Conservation (phyloP, 352 stramenopile genomes). For the Paralagenidium karlingii region DNA sequence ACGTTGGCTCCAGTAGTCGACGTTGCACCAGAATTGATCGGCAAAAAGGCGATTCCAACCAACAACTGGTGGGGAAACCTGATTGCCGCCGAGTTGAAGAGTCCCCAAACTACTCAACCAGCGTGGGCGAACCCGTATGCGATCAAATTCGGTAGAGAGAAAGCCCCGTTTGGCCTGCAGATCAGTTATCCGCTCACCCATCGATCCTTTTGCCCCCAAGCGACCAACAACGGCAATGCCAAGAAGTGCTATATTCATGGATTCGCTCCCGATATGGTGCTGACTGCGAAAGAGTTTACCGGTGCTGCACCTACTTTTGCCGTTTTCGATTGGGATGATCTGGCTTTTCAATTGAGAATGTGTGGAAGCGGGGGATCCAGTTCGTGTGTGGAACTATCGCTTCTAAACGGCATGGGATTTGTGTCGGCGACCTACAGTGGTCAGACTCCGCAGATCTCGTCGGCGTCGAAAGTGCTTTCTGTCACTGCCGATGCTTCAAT, state of each 20-base stretch:
- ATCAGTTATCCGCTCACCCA: constrained; percentile 50
- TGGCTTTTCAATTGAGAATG: constrained; percentile 35
- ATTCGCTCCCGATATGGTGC: constrained; percentile 46
- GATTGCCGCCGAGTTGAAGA: constrained; percentile 8
- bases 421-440: constrained; percentile 42
- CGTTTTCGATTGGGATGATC: constrained; percentile 48
- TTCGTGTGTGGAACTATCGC: constrained; percentile 34
- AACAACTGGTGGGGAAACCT: constrained; percentile 80
- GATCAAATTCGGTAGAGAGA: constrained; percentile 28
- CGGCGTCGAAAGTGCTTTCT: constrained; percentile 15
- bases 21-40: too few relatives aligned
- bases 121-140: constrained; percentile 58
- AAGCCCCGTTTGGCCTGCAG: constrained; percentile 32
- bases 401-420: constrained; percentile 67
- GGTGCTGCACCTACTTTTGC: constrained; percentile 38
- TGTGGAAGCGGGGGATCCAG: constrained; percentile 8
- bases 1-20: too few relatives aligned
- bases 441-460: constrained; percentile 33
- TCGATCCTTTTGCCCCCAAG: constrained; percentile 31
- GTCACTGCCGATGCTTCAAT: too few relatives aligned
- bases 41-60: constrained; percentile 63
- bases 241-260: constrained; percentile 44
- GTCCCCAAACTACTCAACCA: too few relatives aligned
- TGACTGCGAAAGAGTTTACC: constrained; percentile 43
- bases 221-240: constrained; percentile 20